These are phyloP conservation scores for Dacryopinax spathularia DNA, from an alignment of 768 basidiomycete genomes.

Conservation along the genomic window DNA sequence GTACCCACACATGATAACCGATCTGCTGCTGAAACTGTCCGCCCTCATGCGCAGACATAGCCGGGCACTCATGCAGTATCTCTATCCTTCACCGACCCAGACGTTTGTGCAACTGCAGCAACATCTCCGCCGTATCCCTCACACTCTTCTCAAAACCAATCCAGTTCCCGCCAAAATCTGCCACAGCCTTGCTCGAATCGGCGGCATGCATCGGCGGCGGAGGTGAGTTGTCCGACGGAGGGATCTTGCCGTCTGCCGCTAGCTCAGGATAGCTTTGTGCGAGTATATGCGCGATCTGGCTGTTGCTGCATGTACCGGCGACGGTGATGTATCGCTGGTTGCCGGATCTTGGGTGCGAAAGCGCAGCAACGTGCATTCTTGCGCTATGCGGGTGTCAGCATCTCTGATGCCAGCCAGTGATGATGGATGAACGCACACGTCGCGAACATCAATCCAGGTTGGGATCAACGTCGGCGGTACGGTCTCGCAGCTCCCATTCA, in stretches of 20 bases:
- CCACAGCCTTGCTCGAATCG: background rate
- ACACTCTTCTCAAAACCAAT: background rate
- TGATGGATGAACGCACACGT: background rate
- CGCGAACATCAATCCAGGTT: background rate
- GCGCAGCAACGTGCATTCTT: background rate
- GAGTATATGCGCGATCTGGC: slow-evolving; percentile 7
- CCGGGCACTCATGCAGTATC: too few relatives aligned
- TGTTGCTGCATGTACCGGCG: slow-evolving; percentile 7
- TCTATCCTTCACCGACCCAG: background rate
- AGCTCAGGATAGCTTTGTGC: slow-evolving; percentile 6
- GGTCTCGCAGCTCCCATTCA: slow-evolving; percentile 3
- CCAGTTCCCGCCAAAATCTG: background rate
- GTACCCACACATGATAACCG: too few relatives aligned
- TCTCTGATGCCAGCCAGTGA: too few relatives aligned
- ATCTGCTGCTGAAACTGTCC: too few relatives aligned
- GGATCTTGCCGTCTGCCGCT: background rate
- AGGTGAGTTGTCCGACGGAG: background rate
- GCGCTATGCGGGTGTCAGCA: background rate
- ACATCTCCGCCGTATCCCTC: background rate
- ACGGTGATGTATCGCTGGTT: slow-evolving; percentile 10
- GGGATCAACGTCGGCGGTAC: background rate
- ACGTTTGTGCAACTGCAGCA: background rate
- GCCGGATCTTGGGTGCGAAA: background rate
- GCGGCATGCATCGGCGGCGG: background rate
- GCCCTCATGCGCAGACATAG: too few relatives aligned